Evolutionary conservation across 148 eudicot genomes (phyloP).

Genomic region (Rhododendron ovatum): DNA sequence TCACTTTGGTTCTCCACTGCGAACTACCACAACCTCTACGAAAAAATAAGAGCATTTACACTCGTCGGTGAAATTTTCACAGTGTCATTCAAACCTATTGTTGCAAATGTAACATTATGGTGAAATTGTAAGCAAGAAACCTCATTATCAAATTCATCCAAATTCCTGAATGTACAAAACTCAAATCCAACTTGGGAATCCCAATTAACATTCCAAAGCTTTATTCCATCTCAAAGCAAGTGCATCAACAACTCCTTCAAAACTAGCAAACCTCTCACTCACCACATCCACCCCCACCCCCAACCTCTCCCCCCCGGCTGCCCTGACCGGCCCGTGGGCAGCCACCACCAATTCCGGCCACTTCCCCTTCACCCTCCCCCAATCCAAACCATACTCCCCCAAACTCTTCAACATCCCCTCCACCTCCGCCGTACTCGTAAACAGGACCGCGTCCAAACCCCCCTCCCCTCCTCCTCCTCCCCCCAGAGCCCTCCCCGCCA

Average conservation of each 20-base stretch:
- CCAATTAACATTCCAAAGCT: not conserved
- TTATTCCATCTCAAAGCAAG: conserved; percentile 33
- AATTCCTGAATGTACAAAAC: not conserved
- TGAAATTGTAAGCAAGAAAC: not conserved
- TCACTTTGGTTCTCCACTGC: not conserved
- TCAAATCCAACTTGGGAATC: not conserved
- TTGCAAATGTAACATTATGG: not conserved
- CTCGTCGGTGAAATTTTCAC: too few relatives aligned
- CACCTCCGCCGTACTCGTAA: conserved; percentile 85
- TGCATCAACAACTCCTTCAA: conserved; percentile 67
- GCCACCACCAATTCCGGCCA: conserved; percentile 63
- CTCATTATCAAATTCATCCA: not conserved
- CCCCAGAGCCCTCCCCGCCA: conserved; percentile 18
- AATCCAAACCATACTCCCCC: conserved; percentile 49
- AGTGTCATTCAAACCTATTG: too few relatives aligned
- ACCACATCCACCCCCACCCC: conserved; percentile 81
- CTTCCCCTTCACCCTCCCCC: conserved; percentile 48
- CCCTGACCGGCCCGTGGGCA: conserved; percentile 85
- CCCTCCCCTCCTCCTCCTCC: conserved; percentile 18
- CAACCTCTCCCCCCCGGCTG: conserved; percentile 69
- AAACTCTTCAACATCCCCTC: conserved; percentile 77
- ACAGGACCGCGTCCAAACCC: conserved; percentile 56
- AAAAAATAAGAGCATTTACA: too few relatives aligned
- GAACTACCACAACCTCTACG: too few relatives aligned
- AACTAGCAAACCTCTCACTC: conserved; percentile 57